Percentiles rank a stretch among this genome's conserved stretches.
phyloP scores from a whole-genome alignment of 2,329 filamentous ascomycete species.

The Aureobasidium leucospermi region DNA sequence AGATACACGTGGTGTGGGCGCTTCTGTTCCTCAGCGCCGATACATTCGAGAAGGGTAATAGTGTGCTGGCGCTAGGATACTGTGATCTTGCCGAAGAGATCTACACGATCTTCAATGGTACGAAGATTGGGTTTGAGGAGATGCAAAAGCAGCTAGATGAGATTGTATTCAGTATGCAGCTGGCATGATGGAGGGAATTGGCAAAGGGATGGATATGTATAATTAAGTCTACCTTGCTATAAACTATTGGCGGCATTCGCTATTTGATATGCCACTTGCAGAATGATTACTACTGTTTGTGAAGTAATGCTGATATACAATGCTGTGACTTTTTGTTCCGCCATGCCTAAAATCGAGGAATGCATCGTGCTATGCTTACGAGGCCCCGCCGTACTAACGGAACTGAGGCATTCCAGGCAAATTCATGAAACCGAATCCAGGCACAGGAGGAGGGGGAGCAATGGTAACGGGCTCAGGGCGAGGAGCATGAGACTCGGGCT shows the following conservation, averaged over 20 bases:
- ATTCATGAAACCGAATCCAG: conserved; percentile 31
- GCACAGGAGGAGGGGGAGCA: conserved; percentile 33
- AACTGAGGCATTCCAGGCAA: conserved; percentile 14
- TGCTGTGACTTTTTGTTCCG: no score
- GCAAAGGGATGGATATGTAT: no score
- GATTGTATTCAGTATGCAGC: no score
- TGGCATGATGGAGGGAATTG: no score
- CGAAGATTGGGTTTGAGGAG: not conserved
- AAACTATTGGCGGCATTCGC: no score
- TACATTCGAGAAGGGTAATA: not conserved
- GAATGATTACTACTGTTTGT: no score
- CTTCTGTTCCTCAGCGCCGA: not conserved
- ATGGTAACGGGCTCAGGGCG: conserved; percentile 32
- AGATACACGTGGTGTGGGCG: not conserved
- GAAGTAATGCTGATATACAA: no score
- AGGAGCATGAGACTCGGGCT: conserved; percentile 14
- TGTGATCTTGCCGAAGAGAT: not conserved
- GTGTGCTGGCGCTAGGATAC: not conserved
- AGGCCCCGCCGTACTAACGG: not conserved
- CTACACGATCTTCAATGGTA: not conserved
- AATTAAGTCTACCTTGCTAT: no score
- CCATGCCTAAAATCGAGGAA: no score
- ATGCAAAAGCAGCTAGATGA: no score
- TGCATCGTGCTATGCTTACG: not conserved
- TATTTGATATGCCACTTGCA: no score